Base-by-base conservation (phyloP, 805 yeast genomes). In the Millerozyma miso region DNA sequence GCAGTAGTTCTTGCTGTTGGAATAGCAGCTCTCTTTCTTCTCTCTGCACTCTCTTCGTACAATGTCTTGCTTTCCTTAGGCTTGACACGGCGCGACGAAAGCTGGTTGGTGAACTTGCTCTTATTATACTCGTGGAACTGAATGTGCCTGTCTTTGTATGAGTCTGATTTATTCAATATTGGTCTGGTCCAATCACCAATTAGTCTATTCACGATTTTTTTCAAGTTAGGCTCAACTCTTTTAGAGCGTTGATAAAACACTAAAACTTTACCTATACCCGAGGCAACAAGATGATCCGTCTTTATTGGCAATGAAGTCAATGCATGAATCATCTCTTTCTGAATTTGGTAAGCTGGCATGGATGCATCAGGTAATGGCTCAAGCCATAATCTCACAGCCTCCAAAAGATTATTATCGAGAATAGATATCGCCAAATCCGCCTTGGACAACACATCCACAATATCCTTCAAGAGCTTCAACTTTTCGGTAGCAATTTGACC, bases 131-230 rank as follows among this genome's bases (percentile, higher is more conserved):
- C 80, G 47, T 80, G 77, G 47, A 81, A 76, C 54, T 76, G 77
- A 47, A 91, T 83, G 47, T 80, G 73, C 66, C 87, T 82, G 64
- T 91, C 97, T 62, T 93, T 82, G 71, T 90, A 91, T 55, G 90
- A 88, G 64, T 91, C 98, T 3, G 95, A 84, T 47, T 96, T 84
- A 52, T 96, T 96, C 76, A 93, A 87, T 48, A 93, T 88, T 36
- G 99, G 99, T 66, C 99, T 80, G 6, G 97, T 91, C 99, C 99
- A 93, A 62, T 89, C 95, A 19, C 96, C 96, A 51, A 93, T 85
- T 47, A 93, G 71, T 59, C 81, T 81, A 58, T 93, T 98, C 4
- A 96, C 98, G 33, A 83, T 74, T 60, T 95, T 82, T 62, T 91
- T 89, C 59, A 93, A 77, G 35, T 77, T 72, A 29, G 88, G 85